These are phyloP conservation scores for Keithomyces neogunnii DNA, from an alignment of 2,329 filamentous ascomycete genomes.

Conservation along the genomic window DNA sequence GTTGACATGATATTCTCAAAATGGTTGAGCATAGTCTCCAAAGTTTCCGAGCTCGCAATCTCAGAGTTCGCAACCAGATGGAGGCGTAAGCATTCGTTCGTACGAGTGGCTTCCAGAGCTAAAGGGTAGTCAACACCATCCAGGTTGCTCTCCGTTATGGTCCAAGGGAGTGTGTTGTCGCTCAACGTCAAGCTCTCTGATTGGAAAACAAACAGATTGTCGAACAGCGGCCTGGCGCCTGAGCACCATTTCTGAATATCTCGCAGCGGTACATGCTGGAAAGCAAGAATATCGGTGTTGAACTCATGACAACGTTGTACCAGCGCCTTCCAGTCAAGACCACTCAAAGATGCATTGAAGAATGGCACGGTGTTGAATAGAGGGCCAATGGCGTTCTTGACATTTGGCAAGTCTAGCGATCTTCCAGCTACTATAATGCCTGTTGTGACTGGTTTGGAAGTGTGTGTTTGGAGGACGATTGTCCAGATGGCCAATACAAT, in stretches of 20 bases:
- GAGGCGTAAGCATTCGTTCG: conserved; percentile 39
- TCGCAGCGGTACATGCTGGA: conserved; percentile 65
- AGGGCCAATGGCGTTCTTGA: conserved; percentile 66
- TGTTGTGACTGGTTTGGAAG: conserved; percentile 42
- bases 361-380: conserved; percentile 87
- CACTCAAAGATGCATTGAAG: conserved; percentile 34
- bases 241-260: conserved; percentile 74
- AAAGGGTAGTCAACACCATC: conserved; percentile 61
- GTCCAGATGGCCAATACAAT: conserved; percentile 70
- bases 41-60: conserved; percentile 20
- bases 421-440: conserved; percentile 77
- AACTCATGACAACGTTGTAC: conserved; percentile 60
- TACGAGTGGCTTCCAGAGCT: conserved; percentile 63
- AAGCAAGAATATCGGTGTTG: conserved; percentile 58
- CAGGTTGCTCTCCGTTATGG: conserved; percentile 33
- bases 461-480: conserved; percentile 46
- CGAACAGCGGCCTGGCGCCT: conserved; percentile 56
- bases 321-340: conserved; percentile 50
- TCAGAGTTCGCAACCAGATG: conserved; percentile 50
- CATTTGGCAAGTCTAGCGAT: conserved; percentile 55
- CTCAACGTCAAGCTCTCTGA: conserved; percentile 27
- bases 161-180: conserved; percentile 42
- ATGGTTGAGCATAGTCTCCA: conserved; percentile 30
- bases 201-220: conserved; percentile 78
- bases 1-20: conserved; percentile 21